These are phyloP conservation scores for Monosporascus sp. DNA, from an alignment of 2,329 filamentous ascomycete genomes.

Conservation along the genomic window DNA sequence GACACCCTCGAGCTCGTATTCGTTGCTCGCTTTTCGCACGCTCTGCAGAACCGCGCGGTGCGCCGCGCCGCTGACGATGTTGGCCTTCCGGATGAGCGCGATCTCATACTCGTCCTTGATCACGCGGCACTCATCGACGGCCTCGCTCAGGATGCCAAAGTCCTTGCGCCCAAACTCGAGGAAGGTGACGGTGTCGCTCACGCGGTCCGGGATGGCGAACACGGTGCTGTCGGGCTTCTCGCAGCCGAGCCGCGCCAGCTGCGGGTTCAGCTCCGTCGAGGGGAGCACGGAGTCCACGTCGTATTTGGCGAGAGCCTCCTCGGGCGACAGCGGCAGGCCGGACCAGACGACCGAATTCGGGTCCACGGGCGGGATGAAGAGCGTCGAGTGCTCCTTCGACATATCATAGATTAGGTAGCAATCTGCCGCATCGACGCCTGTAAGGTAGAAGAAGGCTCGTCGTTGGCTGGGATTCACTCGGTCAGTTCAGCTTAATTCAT, in stretches of 20 bases:
- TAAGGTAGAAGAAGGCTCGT: slow-evolving; percentile 91
- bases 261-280: slow-evolving; percentile 69
- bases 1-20: slow-evolving; percentile 75
- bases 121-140: slow-evolving; percentile 63
- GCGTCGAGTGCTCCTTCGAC: slow-evolving; percentile 62
- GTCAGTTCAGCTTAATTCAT: too few species aligned
- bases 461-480: slow-evolving; percentile 57
- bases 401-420: slow-evolving; percentile 79
- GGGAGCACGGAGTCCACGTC: slow-evolving; percentile 75
- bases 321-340: slow-evolving; percentile 71
- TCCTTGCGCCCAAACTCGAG: slow-evolving; percentile 63
- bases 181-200: slow-evolving; percentile 67
- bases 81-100: slow-evolving; percentile 66
- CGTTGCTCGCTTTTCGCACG: slow-evolving; percentile 63
- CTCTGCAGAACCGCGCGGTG: slow-evolving; percentile 57
- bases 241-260: slow-evolving; percentile 51
- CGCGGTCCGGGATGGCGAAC: slow-evolving; percentile 73
- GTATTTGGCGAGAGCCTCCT: slow-evolving; percentile 71
- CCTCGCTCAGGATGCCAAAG: slow-evolving; percentile 47
- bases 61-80: slow-evolving; percentile 61
- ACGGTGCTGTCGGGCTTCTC: slow-evolving; percentile 43
- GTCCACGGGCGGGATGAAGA: slow-evolving; percentile 88
- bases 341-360: slow-evolving; percentile 91
- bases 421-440: slow-evolving; percentile 74
- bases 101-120: slow-evolving; percentile 73